Evolutionary conservation across 2,329 filamentous ascomycete genomes (phyloP).

Genomic region (Phaeosphaeriaceae sp.): DNA sequence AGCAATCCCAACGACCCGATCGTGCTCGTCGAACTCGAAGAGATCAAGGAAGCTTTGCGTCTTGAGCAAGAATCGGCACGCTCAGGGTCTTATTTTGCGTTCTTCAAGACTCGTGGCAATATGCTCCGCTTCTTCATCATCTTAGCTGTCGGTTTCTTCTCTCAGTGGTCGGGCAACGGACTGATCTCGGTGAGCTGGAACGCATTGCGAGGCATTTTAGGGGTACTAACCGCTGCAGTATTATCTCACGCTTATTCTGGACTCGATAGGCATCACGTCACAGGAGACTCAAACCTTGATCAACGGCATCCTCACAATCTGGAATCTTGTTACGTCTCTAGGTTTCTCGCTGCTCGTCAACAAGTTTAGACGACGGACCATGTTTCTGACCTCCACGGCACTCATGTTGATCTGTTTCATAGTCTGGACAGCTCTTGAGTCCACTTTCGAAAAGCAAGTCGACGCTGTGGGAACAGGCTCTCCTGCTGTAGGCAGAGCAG

Average conservation of each 20-base stretch:
- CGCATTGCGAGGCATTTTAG: not conserved
- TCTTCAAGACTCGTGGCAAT: slow-evolving; percentile 56
- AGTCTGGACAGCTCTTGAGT: slow-evolving; percentile 20
- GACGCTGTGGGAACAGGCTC: slow-evolving; percentile 1
- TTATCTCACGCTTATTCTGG: slow-evolving; percentile 47
- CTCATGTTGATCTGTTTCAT: slow-evolving; percentile 55
- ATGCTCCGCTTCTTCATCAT: slow-evolving; percentile 63
- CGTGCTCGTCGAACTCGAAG: slow-evolving; percentile 58
- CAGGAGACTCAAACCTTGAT: slow-evolving; percentile 45
- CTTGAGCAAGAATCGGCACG: slow-evolving; percentile 55
- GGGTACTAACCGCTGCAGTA: not conserved
- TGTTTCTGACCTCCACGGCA: slow-evolving; percentile 51
- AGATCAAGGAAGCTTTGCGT: slow-evolving; percentile 55
- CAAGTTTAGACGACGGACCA: slow-evolving; percentile 50
- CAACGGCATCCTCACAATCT: slow-evolving; percentile 50
- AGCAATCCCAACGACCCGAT: slow-evolving; percentile 52
- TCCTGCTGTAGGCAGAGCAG: slow-evolving; percentile 29
- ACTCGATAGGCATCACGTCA: slow-evolving; percentile 46
- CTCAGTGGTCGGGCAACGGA: slow-evolving; percentile 58
- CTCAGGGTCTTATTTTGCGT: slow-evolving; percentile 1
- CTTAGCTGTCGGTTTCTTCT: slow-evolving; percentile 63
- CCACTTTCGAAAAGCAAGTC: slow-evolving; percentile 9
- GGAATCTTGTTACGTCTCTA: slow-evolving; percentile 48
- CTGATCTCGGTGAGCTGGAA: slow-evolving; percentile 33
- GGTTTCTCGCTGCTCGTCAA: slow-evolving; percentile 51